Evolutionary conservation across 495 filamentous ascomycete genomes (phyloP), one percentile per base, ranked within the genome.

Genomic region (Halenospora varia): DNA sequence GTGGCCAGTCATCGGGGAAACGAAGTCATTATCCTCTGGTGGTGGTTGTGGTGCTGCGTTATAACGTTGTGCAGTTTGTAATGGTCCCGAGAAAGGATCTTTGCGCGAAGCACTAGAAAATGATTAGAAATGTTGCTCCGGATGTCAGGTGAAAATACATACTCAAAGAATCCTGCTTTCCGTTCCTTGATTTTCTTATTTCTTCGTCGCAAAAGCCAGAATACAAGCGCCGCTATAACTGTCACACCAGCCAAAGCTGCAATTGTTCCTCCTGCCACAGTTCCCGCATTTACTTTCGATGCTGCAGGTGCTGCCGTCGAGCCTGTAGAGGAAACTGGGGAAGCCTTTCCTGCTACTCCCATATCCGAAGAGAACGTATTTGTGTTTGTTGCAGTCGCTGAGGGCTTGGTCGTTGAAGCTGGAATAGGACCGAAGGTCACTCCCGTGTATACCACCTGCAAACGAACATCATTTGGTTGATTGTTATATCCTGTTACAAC

Each of bases 371-470:
- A 51, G 1, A 48, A 25, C 18, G 51, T 20, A 20, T 42, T 42
- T 10, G 40, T 17, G 15, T 24, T 50, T 18, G 57, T 42, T 24
- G 45, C 13, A 8, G 56, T 15, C 41, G 40, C n/a, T 25, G 25
- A 19, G 15, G 40, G 23, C 45, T 46, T 40, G 25, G 52, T 46
- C 10, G 46, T 44, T 20, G 41, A 42, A 1, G 15, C 35, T 46
- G 55, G 11, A 35, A 47, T 52, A 0, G 60, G 56, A 17, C 19
- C 51, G 39, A 61, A 66, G 10, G 57, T 61, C 3, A 66, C 57
- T 8, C 60, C 60, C 0, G 63, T 66, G 35, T 51, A 66, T 1
- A 66, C 63, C 11, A 58, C 25, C 47, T 66, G 63, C 9, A 66
- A 40, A 9, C 42, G n/a, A 25, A 59, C 19, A 50, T 61, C 57